Base-by-base conservation (phyloP, 805 yeast species). In the Kodamaea hsintzibuensis region DNA sequence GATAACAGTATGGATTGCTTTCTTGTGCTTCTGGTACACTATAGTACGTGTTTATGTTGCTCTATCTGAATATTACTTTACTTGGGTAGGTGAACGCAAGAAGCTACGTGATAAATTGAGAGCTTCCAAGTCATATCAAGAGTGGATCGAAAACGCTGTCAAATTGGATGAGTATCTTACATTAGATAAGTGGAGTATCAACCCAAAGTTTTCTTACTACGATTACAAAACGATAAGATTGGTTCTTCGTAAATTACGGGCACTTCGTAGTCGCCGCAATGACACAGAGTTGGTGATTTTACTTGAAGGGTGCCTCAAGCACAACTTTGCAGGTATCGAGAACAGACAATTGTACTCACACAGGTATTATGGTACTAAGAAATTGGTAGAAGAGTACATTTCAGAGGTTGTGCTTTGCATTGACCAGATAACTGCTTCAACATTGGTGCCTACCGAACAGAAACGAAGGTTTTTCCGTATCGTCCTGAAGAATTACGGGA, bases 241-340 rank as follows among this genome's bases (percentile, higher is more conserved):
- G 46, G 79, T 85, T 0, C 74, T 81, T 5, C 56, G 62, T 12
- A 74, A 79, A 52, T 65, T 88, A 49, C 60, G 66, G 40, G 57
- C 59, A 2, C 63, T 78, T 37, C 67, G 82, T 22, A 60, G 64
- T 2, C 47, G 51, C 17, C 63, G 68, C 2, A 60, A 70, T 13
- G 72, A 67, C 30, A 80, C 79, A 16, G 84, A 82, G 47, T 64
- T 87, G 33, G 73, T 82, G 71, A 66, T 80, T 10, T 69, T 84
- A 7, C 68, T 89, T 35, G 90, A 85, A 58, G 83, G 83, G 2
- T 87, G 92, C 60, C 67, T 88, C 22, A 86, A 85, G 63, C 77
- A 82, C 50, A 88, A 89, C 62, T 89, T 88, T 71, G 91, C 91
- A 2, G 95, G 95, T 1, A 84, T 84, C 2, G 93, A 88, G 64